A percentile compares a stretch with the other conserved stretches of the same genome.
Evolutionary conservation across 331 rosid genomes (phyloP).

Genomic region (Acacia pycnantha): DNA sequence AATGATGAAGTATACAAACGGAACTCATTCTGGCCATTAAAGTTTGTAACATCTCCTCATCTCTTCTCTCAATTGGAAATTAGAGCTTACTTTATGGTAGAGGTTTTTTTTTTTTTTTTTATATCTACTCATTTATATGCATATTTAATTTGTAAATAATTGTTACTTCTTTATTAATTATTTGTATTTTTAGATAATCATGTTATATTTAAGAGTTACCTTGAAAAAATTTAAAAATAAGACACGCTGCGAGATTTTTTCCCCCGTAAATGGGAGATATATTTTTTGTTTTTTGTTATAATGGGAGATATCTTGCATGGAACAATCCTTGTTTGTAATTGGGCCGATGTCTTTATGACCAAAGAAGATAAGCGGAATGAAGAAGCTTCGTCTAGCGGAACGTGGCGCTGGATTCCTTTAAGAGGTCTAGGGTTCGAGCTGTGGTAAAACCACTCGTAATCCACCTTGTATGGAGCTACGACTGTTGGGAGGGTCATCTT

Average conservation of each 20-base stretch:
- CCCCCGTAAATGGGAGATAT: too few relatives aligned
- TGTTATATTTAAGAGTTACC: background rate
- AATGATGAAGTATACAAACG: background rate
- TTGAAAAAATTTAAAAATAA: background rate
- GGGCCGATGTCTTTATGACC: too few relatives aligned
- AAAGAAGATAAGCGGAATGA: too few relatives aligned
- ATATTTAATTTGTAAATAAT: background rate
- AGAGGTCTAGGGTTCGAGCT: too few relatives aligned
- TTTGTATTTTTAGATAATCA: background rate
- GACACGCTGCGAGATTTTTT: background rate
- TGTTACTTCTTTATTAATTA: background rate
- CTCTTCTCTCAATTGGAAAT: background rate
- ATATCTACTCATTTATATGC: background rate
- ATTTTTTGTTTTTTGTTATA: too few relatives aligned
- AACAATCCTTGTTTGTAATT: too few relatives aligned
- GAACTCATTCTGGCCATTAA: background rate
- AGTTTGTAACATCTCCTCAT: background rate
- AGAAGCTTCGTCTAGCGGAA: too few relatives aligned
- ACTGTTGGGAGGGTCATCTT: too few relatives aligned
- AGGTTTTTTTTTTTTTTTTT: too few relatives aligned
- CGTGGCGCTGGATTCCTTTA: too few relatives aligned
- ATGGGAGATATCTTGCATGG: background rate
- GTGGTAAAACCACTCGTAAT: too few relatives aligned
- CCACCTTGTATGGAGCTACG: too few relatives aligned
- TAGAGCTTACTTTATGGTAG: background rate